Percentiles rank a stretch among this genome's conserved stretches.
These are phyloP conservation scores for Artemisia annua DNA, from an alignment of 129 eudicot genomes.

Conservation along the genomic window DNA sequence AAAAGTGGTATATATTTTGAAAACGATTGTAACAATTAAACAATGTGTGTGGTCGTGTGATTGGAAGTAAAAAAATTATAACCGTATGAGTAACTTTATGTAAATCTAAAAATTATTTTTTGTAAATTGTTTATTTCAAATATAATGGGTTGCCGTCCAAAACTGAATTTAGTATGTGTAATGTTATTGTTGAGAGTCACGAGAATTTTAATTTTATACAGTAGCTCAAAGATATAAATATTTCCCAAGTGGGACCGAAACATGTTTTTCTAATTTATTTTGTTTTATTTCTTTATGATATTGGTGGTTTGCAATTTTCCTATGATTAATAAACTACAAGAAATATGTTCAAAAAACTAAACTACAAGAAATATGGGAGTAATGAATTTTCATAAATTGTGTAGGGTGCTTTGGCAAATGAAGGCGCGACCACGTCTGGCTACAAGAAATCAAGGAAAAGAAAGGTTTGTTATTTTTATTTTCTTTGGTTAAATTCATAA, in stretches of 20 bases:
- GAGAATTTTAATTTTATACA: conserved; percentile 14
- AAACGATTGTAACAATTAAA: no score
- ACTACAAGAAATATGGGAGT: neutral
- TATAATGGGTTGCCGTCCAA: neutral
- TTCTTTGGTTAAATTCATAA: neutral
- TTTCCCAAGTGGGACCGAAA: conserved; percentile 19
- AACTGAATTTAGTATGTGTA: conserved; percentile 9
- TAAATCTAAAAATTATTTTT: no score
- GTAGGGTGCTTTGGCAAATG: conserved; percentile 43
- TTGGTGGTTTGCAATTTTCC: neutral
- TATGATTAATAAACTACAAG: neutral
- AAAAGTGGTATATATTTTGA: no score
- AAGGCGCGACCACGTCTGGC: conserved; percentile 24
- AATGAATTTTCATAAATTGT: neutral
- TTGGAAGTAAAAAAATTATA: no score
- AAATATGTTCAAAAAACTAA: no score
- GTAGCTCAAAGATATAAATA: neutral
- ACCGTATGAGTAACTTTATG: no score
- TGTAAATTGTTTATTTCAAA: neutral
- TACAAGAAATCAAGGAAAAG: conserved; percentile 52
- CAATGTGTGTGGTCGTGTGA: no score
- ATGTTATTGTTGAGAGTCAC: conserved; percentile 23
- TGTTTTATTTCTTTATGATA: neutral
- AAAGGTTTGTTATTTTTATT: conserved; percentile 32
- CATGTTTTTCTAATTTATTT: neutral